Conservation (phyloP, 345 rosid species). For the Pugionium cornutum region DNA sequence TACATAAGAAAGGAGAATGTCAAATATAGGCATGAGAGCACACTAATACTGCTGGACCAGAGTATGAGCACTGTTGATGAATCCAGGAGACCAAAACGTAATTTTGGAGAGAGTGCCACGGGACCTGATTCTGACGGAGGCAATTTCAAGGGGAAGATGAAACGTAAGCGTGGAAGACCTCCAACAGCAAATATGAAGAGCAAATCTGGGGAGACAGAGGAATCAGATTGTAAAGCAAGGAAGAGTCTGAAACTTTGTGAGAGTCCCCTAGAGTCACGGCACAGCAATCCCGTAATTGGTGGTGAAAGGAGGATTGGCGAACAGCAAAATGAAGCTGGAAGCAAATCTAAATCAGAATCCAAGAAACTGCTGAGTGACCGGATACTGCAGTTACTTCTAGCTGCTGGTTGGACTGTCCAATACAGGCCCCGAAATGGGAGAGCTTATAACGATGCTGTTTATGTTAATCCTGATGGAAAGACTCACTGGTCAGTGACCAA, state of each 20-base stretch:
- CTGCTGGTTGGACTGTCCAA: constrained; percentile 87
- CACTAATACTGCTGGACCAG: constrained; percentile 28
- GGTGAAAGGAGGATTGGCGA: constrained; percentile 26
- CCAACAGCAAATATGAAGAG: constrained; percentile 29
- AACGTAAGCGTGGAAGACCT: constrained; percentile 31
- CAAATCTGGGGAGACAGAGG: constrained; percentile 30
- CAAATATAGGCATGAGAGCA: constrained; percentile 36
- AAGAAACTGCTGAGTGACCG: constrained; percentile 66
- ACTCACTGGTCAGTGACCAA: constrained; percentile 94
- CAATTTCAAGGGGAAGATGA: constrained; percentile 24
- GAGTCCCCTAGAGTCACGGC: constrained; percentile 24
- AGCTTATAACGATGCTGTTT: constrained; percentile 73
- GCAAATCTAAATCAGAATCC: constrained; percentile 37
- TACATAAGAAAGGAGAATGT: constrained; percentile 25
- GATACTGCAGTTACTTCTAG: constrained; percentile 64
- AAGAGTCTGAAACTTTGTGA: constrained; percentile 21
- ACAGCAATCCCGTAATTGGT: constrained; percentile 18
- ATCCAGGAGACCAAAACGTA: constrained; percentile 37
- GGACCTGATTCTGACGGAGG: constrained; percentile 27
- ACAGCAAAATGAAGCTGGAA: constrained; percentile 29
- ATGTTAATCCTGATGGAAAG: constrained; percentile 87
- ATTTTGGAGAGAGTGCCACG: constrained; percentile 18
- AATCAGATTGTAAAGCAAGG: constrained; percentile 25
- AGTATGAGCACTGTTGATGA: constrained; percentile 32
- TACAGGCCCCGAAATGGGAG: constrained; percentile 70